Percentiles rank a stretch among this genome's conserved stretches.
Conservation (phyloP, 2,329 filamentous ascomycete species). For the Rasamsonia emersonii region DNA sequence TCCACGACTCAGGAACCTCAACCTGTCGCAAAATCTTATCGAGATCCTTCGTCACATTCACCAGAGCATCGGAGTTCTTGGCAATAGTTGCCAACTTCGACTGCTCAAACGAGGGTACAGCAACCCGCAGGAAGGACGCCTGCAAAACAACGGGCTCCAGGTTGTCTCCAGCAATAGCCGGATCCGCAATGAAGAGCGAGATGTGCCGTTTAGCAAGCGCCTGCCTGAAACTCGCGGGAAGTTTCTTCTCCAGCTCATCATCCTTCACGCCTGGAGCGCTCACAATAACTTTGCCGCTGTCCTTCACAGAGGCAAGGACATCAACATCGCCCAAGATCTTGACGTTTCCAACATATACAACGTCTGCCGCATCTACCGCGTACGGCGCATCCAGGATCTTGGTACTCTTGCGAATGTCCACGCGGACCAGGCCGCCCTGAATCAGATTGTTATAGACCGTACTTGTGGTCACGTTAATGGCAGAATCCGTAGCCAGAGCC, state of each 20-base stretch:
- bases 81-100: conserved; percentile 58
- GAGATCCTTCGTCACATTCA: conserved; percentile 53
- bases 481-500: conserved; percentile 51
- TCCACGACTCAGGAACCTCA: conserved; percentile 73
- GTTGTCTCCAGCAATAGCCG: conserved; percentile 57
- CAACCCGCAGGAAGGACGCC: conserved; percentile 72
- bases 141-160: conserved; percentile 63
- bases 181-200: conserved; percentile 67
- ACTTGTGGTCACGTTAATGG: conserved; percentile 53
- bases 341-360: conserved; percentile 68
- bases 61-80: conserved; percentile 52
- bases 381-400: conserved; percentile 81
- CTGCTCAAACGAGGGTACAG: conserved; percentile 56
- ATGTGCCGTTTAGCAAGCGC: conserved; percentile 61
- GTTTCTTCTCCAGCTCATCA: conserved; percentile 79
- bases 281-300: conserved; percentile 64
- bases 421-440: conserved; percentile 69
- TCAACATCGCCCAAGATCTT: conserved; percentile 73
- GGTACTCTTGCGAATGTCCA: conserved; percentile 74
- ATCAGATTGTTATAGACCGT: conserved; percentile 54
- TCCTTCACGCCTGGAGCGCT: conserved; percentile 73
- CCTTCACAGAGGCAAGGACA: conserved; percentile 60
- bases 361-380: conserved; percentile 67
- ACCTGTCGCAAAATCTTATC: conserved; percentile 62
- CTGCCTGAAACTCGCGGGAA: conserved; percentile 63